phyloP scores from a whole-genome alignment of 768 basidiomycete species.

The Suillus bovinus region DNA sequence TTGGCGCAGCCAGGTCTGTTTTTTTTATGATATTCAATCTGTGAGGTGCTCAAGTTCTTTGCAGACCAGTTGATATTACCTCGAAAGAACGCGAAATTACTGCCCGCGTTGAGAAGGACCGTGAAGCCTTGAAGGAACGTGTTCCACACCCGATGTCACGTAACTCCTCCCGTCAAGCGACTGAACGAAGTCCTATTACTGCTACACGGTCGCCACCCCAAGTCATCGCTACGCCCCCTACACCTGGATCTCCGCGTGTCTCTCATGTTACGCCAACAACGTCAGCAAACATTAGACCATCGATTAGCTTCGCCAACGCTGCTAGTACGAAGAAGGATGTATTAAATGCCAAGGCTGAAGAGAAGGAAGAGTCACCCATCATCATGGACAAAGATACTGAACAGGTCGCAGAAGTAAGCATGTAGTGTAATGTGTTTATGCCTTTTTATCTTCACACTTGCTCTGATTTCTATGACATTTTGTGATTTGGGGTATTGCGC shows the following conservation, averaged over 20 bases:
- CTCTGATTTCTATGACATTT: conserved; percentile 16
- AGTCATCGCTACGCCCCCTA: conserved; percentile 12
- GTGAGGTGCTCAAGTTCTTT: conserved; percentile 13
- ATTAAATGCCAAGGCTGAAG: conserved; percentile 15
- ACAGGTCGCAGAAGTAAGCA: conserved; percentile 19
- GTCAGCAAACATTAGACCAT: conserved; percentile 61
- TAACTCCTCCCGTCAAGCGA: conserved; percentile 48
- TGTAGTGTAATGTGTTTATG: conserved; percentile 15
- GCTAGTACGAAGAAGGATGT: conserved; percentile 43
- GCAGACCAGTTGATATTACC: conserved; percentile 83
- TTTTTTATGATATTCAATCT: conserved; percentile 6
- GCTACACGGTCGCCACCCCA: conserved; percentile 33
- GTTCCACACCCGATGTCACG: conserved; percentile 42
- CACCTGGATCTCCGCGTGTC: conserved; percentile 22
- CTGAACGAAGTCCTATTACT: conserved; percentile 43
- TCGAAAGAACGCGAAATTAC: conserved; percentile 73
- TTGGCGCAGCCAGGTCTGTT: conserved; percentile 80
- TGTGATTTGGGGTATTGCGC: conserved; percentile 9
- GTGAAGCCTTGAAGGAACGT: conserved; percentile 42
- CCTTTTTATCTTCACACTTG: conserved; percentile 15
- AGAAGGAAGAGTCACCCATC: conserved; percentile 15
- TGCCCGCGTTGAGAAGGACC: conserved; percentile 69
- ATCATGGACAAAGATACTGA: conserved; percentile 18
- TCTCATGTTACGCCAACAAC: conserved; percentile 34
- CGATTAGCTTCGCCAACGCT: conserved; percentile 81